Conservation (phyloP, 2,329 filamentous ascomycete species). For the Cladophialophora yegresii region DNA sequence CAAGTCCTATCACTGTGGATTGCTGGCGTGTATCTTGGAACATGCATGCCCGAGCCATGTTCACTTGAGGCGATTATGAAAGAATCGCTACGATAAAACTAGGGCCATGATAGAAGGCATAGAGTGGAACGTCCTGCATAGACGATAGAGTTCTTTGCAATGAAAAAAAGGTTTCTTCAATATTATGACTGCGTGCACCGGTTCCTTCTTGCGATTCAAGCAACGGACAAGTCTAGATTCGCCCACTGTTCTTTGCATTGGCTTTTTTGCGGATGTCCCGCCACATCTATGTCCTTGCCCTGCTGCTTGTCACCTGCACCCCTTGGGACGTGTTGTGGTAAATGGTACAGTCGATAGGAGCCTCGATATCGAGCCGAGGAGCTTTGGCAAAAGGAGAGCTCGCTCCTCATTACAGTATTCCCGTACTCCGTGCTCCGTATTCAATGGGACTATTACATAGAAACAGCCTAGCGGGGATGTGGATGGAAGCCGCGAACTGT, state of each 20-base stretch:
- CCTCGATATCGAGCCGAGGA: too few species aligned
- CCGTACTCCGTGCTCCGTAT: too few species aligned
- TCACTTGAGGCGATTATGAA: neutral
- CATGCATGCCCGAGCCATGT: neutral
- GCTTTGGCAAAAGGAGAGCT: too few species aligned
- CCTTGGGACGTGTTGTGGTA: neutral
- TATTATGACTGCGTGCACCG: neutral
- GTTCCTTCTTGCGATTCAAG: neutral
- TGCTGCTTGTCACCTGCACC: neutral
- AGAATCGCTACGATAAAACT: neutral
- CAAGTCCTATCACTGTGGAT: neutral
- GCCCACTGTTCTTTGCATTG: neutral
- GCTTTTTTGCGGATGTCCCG: neutral
- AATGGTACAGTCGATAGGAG: too few species aligned
- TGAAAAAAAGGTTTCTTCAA: neutral
- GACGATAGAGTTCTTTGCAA: constrained; percentile 4
- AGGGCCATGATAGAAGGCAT: neutral
- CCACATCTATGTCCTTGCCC: neutral
- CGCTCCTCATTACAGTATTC: too few species aligned
- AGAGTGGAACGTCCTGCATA: neutral
- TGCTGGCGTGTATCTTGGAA: neutral
- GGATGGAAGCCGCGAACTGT: neutral
- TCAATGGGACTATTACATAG: neutral
- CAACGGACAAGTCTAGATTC: neutral
- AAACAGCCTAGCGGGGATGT: neutral